These are phyloP conservation scores for Knoxia roxburghii DNA, from an alignment of 257 asterid genomes.

Conservation along the genomic window DNA sequence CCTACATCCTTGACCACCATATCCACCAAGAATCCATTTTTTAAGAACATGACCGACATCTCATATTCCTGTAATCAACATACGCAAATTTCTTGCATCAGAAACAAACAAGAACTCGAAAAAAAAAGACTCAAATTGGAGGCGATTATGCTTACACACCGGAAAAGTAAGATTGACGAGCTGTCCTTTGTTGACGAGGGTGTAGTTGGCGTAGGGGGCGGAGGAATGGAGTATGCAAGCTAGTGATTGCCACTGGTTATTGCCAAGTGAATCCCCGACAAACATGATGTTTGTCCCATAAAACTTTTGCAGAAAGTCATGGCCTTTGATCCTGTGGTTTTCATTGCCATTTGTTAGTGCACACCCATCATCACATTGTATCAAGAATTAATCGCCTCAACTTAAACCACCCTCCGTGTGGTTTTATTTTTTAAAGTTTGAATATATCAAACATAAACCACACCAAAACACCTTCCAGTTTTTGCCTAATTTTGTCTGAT, in stretches of 20 bases:
- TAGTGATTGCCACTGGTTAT: conserved; percentile 65
- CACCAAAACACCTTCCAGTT: no score
- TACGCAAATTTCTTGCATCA: neutral
- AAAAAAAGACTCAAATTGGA: neutral
- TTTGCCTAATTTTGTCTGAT: no score
- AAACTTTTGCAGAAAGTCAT: conserved; percentile 32
- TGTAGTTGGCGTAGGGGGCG: conserved; percentile 35
- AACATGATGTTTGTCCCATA: conserved; percentile 50
- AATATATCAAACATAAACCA: no score
- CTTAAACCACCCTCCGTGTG: no score
- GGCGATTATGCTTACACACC: conserved; percentile 22
- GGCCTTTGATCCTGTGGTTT: conserved; percentile 56
- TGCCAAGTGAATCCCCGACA: conserved; percentile 69
- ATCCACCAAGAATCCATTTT: conserved; percentile 64
- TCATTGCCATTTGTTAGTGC: no score
- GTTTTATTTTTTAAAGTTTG: no score
- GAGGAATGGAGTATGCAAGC: conserved; percentile 59
- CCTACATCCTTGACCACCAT: conserved; percentile 27
- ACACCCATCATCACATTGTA: neutral
- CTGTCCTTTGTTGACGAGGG: conserved; percentile 15
- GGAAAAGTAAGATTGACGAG: conserved; percentile 45
- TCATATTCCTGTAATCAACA: conserved; percentile 36
- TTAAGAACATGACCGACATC: conserved; percentile 34
- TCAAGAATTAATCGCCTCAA: no score
- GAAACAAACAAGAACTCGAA: neutral